Base-by-base conservation (phyloP, 371 early-diverging fungal genomes). In the Circinella umbellata region DNA sequence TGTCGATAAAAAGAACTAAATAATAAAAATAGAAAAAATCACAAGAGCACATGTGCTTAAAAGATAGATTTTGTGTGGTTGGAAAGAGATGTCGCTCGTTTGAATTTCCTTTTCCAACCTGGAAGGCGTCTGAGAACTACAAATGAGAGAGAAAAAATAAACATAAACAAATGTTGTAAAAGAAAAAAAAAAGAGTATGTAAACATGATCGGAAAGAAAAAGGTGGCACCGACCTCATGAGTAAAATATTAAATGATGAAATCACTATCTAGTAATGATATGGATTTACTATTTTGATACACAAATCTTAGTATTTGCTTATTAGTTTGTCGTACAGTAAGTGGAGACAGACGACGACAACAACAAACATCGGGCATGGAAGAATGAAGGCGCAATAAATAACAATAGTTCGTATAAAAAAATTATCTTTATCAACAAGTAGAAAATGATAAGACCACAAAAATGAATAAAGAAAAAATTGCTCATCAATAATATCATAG, bases 341-440 rank as follows among this genome's bases (percentile, higher is more conserved):
- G 57, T 57, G 57, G 34, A 57, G 57, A 57, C 27, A 27, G 27
- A 27, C 27, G 27, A 27, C 27, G n/a, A 51, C 51, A 57, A 34
- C 57, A 57, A 57, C 57, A 57, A 57, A 57, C 57, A 27, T 57
- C 57, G 57, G 27, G 51, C 51, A 8, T 8, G 51, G 17, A 51
- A 51, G 42, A 51, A n/a, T 1, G n/a, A 20, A 11, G 54, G 57
- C 57, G 57, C 51, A 8, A 51, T 51, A 51, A 13, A 51, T 4
- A 13, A 51, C 51, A 47, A 47, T 11, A 47, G 15, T 47, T 51
- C 3, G 42, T 34, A 27, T 34, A 57, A 57, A 34, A 57, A 20
- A n/a, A 2, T 27, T 2, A 13, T 53, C 5, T 53, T 53, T 53
- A n/a, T 42, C 42, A 42, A 11, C 42, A 42, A 42, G 42, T 42